Base-by-base conservation (phyloP, 441 rosid genomes). In the Euphorbia schlechtendalii region DNA sequence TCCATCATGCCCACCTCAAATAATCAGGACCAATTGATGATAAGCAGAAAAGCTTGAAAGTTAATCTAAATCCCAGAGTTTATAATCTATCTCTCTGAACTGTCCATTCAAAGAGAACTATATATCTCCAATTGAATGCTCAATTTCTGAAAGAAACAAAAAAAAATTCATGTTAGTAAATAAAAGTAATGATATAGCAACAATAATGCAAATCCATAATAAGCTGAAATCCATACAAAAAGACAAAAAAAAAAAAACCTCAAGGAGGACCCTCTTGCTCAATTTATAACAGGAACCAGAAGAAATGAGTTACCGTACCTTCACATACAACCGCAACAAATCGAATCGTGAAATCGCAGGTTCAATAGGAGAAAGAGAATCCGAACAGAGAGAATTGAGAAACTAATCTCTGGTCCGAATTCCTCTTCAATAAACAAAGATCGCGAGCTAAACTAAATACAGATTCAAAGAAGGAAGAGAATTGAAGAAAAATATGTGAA, bases 1-100 rank as follows among this genome's bases (percentile, higher is more conserved):
- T 68, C 79, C 87, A 86, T 65, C 57, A 72, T 79, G 59, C 71
- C 73, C 77, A 53, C 71, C 59, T 43, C 10, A 20, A 27, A 20
- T 18, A 54, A 18, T 17, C 8, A 41, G 40, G 18, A 55, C n/a
- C 34, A 20, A 66, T 43, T 66, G n/a, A 17, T 27, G 24, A 61
- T 17, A 61, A 25, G 27, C n/a, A 46, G 15, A 20, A 17, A 45
- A 45, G 4, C 34, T 43, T 24, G 43, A 15, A 5, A 20, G 36
- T 21, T 32, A 34, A 13, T 7, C 18, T 12, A 36, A 24, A 52
- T 11, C 20, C 14, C 34, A 34, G 17, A 53, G 52, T 36, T 22
- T 36, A 51, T 12, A 53, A 5, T 22, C 52, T 60, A 65, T 34
- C 73, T 52, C 65, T 71, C 71, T 25, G 71, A 65, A 51, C 73